phyloP scores from a whole-genome alignment of 169 alveolate genomes.

The Theileria luwenshuni region DNA sequence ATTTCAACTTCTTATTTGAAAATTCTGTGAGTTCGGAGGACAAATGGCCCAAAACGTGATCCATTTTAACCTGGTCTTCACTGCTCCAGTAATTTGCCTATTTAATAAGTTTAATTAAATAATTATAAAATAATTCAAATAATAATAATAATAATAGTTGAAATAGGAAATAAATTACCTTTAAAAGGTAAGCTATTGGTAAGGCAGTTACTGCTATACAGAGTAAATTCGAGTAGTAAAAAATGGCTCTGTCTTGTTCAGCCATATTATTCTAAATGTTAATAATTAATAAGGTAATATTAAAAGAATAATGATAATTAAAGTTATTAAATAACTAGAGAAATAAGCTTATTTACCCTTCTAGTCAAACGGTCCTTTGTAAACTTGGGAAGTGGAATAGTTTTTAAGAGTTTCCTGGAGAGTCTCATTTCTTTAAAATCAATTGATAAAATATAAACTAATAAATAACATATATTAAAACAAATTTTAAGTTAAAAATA shows the following conservation, averaged over 20 bases:
- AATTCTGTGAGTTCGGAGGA: conserved; percentile 19
- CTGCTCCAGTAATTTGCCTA: conserved; percentile 70
- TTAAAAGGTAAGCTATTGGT: conserved; percentile 58
- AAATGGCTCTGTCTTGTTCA: conserved; percentile 62
- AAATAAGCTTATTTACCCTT: conserved; percentile 65
- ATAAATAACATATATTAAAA: too few relatives aligned
- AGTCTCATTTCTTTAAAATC: not conserved
- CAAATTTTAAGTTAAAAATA: too few relatives aligned
- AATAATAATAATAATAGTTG: not conserved
- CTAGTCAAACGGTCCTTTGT: conserved; percentile 53
- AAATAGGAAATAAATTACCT: conserved; percentile 23
- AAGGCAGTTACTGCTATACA: conserved; percentile 57
- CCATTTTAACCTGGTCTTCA: conserved; percentile 46
- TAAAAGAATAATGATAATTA: not conserved
- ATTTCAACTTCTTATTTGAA: conserved; percentile 13
- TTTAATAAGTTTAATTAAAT: not conserved
- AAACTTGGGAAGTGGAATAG: conserved; percentile 65
- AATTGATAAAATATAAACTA: too few relatives aligned
- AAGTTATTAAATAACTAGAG: not conserved
- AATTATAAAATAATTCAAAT: not conserved
- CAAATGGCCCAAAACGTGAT: conserved; percentile 39
- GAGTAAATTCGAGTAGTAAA: conserved; percentile 61
- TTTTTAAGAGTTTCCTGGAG: not conserved
- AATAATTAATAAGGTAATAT: not conserved
- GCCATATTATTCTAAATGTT: conserved; percentile 47